A percentile compares a stretch with the other conserved stretches of the same genome.
Evolutionary conservation across 441 rosid genomes (phyloP).

Genomic region (Bocquillonia castaneifolia): DNA sequence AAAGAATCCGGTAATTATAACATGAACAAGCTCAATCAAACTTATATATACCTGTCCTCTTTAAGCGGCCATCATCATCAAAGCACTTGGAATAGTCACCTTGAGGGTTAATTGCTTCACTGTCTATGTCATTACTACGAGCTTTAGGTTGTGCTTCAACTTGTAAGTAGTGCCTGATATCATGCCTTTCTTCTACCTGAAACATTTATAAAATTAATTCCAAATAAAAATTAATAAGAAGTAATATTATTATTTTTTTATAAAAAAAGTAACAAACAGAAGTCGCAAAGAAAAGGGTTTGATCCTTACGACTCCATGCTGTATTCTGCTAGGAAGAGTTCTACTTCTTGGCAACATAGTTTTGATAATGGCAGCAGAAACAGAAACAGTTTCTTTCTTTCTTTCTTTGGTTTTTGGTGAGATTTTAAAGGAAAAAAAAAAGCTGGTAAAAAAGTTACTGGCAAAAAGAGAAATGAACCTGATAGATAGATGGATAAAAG

Average conservation of each 20-base stretch:
- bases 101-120: conserved; percentile 29
- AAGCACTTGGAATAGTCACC: conserved; percentile 47
- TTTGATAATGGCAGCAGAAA: too few relatives aligned
- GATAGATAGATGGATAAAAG: too few relatives aligned
- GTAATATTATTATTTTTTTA: neutral
- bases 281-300: neutral
- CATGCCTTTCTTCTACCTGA: conserved; percentile 49
- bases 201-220: neutral
- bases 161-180: conserved; percentile 44
- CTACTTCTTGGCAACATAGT: conserved; percentile 49
- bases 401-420: too few relatives aligned
- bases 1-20: too few relatives aligned
- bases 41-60: conserved; percentile 48
- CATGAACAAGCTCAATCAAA: too few relatives aligned
- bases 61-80: conserved; percentile 64
- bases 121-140: conserved; percentile 16
- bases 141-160: conserved; percentile 42
- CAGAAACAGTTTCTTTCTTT: neutral
- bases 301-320: conserved; percentile 36
- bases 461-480: too few relatives aligned
- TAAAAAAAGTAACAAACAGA: neutral
- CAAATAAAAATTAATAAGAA: neutral
- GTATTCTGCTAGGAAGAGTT: conserved; percentile 51
- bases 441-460: too few relatives aligned
- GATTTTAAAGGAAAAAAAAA: too few relatives aligned